Evolutionary conservation across 495 filamentous ascomycete species (phyloP).

Genomic region (Penicillium lagena): DNA sequence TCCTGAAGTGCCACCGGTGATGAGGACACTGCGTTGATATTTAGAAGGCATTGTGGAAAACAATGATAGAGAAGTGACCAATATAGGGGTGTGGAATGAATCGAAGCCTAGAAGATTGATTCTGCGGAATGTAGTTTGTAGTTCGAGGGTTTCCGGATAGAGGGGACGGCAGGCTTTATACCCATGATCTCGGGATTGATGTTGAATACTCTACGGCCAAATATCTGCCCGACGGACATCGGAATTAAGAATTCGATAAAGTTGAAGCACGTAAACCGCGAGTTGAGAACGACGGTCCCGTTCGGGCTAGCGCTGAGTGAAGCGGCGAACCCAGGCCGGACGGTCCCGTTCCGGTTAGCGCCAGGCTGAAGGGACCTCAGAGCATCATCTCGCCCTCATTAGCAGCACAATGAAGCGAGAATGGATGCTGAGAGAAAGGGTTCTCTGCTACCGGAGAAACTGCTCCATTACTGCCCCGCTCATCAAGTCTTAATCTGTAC

Average conservation of each 20-base stretch:
- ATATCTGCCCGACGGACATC: too few species aligned
- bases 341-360: not conserved
- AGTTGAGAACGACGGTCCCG: too few species aligned
- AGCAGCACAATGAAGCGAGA: not conserved
- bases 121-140: too few species aligned
- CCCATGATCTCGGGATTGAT: too few species aligned
- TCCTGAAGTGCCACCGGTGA: conserved; percentile 38
- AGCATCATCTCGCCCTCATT: not conserved
- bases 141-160: too few species aligned
- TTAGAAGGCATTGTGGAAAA: not conserved
- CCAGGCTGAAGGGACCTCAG: not conserved
- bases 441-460: not conserved
- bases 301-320: too few species aligned
- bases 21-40: conserved; percentile 24
- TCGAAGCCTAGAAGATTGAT: not conserved
- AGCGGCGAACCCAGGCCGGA: not conserved
- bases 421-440: not conserved
- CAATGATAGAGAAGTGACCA: not conserved
- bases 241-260: too few species aligned
- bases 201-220: too few species aligned
- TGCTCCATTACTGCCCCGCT: conserved; percentile 13
- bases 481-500: conserved; percentile 25
- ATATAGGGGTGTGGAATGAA: too few species aligned
- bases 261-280: too few species aligned
- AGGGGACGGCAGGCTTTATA: too few species aligned